Evolutionary conservation across 441 rosid genomes (phyloP), one percentile per base, ranked within the genome.

Genomic region (Erodium moschatum): DNA sequence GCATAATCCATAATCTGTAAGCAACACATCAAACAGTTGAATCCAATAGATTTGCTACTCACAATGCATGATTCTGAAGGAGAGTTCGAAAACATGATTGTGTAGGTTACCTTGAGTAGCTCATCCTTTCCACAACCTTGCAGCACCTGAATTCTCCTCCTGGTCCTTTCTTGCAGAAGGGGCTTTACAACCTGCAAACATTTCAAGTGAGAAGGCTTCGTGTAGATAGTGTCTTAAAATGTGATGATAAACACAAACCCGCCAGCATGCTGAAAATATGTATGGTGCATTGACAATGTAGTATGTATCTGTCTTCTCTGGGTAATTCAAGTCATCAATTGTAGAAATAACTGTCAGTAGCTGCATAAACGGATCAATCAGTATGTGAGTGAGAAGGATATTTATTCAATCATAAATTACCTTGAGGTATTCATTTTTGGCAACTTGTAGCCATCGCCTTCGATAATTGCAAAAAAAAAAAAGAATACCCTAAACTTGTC

Each of bases 141-240:
- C 38, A 87, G 81, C 20, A 87, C 90, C 79, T 83, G 90, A 71
- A 85, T 64, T 82, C 84, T 87, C 80, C 68, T 83, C 80, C 76
- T 83, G 4, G 92, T 86, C 72, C 90, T 83, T 79, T 84, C 92
- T 80, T 87, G 90, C 82, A 87, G 78, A 56, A 87, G 87, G 74
- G 90, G 90, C 79, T 83, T 87, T 62, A 87, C 83, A 6, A 78
- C 81, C 86, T 83, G 81, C 48, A 65, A 70, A 64, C 29, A 72
- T 60, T 24, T n/a, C 48, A 67, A 68, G 48, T 58, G 68, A 72
- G 66, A 67, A 29, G 12, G 48, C 54, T 64, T 40, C 12, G 13
- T 42, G 48, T 35, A 42, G 13, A 42, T 35, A 5, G 40, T 35
- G 40, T 35, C 31, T 29, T 29, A 31, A 65, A 21, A 31, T 11